A percentile compares a stretch with the other conserved stretches of the same genome.
Evolutionary conservation across 2,329 filamentous ascomycete genomes (phyloP).

Genomic region (Phialophora macrospora): DNA sequence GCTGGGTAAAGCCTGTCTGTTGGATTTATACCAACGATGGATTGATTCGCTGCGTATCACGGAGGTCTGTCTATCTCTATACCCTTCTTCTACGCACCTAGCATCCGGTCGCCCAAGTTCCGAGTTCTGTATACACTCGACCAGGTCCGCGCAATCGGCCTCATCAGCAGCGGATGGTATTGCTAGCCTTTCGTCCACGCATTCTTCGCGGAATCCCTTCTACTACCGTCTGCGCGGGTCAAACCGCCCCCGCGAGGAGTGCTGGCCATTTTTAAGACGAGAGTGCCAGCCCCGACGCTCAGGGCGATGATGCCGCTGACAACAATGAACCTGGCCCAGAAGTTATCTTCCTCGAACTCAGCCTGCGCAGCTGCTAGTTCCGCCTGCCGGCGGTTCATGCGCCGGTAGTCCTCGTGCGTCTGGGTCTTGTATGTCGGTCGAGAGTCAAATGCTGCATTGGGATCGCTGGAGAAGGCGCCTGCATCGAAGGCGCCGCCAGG

Average conservation of each 20-base stretch:
- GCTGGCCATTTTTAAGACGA: conserved; percentile 35
- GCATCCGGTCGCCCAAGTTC: background rate
- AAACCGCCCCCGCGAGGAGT: conserved; percentile 33
- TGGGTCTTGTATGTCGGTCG: conserved; percentile 75
- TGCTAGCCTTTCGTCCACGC: conserved; percentile 32
- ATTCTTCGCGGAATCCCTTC: conserved; percentile 29
- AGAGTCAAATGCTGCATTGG: conserved; percentile 69
- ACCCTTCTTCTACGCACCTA: background rate
- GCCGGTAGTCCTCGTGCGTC: conserved; percentile 62
- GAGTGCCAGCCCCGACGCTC: conserved; percentile 42
- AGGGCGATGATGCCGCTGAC: conserved; percentile 48
- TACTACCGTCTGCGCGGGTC: conserved; percentile 35
- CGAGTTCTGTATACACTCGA: background rate
- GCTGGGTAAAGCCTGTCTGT: background rate
- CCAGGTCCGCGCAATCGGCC: background rate
- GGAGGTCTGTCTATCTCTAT: background rate
- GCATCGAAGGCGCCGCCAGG: conserved; percentile 33
- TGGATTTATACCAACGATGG: background rate
- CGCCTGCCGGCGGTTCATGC: conserved; percentile 51
- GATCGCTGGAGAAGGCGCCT: conserved; percentile 39
- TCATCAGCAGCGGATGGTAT: background rate
- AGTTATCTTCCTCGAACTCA: conserved; percentile 45
- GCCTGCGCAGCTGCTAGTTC: conserved; percentile 43
- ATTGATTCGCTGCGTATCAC: background rate
- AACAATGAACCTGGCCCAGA: conserved; percentile 46